phyloP scores from a whole-genome alignment of 2,329 filamentous ascomycete genomes.

The Diplodia seriata region DNA sequence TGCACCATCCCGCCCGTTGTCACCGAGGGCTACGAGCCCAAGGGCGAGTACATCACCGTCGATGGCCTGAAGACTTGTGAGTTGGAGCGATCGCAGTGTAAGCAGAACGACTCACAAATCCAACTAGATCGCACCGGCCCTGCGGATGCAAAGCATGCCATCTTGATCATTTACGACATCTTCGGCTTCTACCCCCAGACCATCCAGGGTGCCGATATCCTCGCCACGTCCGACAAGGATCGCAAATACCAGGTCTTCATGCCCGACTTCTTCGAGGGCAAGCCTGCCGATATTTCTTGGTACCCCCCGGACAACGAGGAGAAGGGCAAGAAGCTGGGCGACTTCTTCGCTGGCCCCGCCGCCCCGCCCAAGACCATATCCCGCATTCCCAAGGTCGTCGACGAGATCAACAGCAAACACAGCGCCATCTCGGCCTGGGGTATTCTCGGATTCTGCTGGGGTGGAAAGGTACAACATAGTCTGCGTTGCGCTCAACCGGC shows the following conservation, averaged over 20 bases:
- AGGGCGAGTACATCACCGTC: constrained; percentile 65
- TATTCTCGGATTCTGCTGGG: constrained; percentile 68
- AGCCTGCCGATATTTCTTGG: constrained; percentile 68
- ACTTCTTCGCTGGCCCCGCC: constrained; percentile 65
- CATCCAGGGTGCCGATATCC: constrained; percentile 68
- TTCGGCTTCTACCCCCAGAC: constrained; percentile 71
- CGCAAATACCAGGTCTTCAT: constrained; percentile 84
- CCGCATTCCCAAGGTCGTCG: constrained; percentile 62
- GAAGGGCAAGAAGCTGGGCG: constrained; percentile 64
- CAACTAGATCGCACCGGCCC: constrained; percentile 62
- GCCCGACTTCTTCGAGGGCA: constrained; percentile 87
- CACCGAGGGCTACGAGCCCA: constrained; percentile 60
- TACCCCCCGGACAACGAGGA: constrained; percentile 67
- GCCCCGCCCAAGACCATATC: constrained; percentile 64
- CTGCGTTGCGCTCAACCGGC: background rate
- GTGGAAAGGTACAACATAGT: constrained; percentile 50
- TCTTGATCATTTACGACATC: constrained; percentile 67
- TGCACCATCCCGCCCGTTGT: constrained; percentile 60
- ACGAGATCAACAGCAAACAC: constrained; percentile 57
- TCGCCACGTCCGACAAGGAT: constrained; percentile 68
- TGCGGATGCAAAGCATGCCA: constrained; percentile 61
- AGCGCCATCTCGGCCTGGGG: constrained; percentile 63
- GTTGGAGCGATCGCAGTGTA: constrained; percentile 1
- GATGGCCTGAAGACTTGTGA: constrained; percentile 68
- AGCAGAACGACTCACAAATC: constrained; percentile 3